Evolutionary conservation across 2,329 filamentous ascomycete genomes (phyloP).

Genomic region (Phoma sp.): DNA sequence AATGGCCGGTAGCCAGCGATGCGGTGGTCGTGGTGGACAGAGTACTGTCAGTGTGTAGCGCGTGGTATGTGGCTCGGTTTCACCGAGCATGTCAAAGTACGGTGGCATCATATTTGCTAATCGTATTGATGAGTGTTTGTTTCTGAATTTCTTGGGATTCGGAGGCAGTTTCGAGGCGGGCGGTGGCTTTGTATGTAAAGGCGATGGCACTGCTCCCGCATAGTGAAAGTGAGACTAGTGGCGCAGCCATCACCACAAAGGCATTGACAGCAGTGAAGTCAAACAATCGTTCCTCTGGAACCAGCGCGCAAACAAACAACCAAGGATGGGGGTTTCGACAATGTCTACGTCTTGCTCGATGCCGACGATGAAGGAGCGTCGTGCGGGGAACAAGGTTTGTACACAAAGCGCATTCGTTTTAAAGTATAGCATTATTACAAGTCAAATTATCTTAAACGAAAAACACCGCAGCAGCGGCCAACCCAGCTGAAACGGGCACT

Average conservation of each 20-base stretch:
- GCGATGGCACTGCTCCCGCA: background rate
- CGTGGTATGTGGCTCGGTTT: conserved; percentile 28
- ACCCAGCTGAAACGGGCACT: conserved; percentile 34
- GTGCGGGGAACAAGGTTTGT: background rate
- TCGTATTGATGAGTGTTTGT: background rate
- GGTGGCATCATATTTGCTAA: background rate
- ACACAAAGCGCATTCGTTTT: background rate
- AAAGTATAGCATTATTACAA: background rate
- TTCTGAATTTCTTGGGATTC: background rate
- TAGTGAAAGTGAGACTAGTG: background rate
- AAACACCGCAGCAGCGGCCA: conserved; percentile 38
- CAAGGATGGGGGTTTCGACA: background rate
- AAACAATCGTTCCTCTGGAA: background rate
- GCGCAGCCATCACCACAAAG: background rate
- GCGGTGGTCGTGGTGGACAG: conserved; percentile 26
- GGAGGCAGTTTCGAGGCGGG: background rate
- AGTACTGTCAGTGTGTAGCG: conserved; percentile 32
- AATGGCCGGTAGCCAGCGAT: conserved; percentile 24
- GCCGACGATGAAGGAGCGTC: background rate
- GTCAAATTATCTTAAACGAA: conserved; percentile 21
- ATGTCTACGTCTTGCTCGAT: background rate
- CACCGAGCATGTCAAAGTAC: conserved; percentile 29
- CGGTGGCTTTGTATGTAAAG: background rate
- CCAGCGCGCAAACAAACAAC: background rate
- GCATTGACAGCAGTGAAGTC: background rate